Evolutionary conservation across 2,329 filamentous ascomycete species (phyloP).

Genomic region (Dactylella cylindrospora): DNA sequence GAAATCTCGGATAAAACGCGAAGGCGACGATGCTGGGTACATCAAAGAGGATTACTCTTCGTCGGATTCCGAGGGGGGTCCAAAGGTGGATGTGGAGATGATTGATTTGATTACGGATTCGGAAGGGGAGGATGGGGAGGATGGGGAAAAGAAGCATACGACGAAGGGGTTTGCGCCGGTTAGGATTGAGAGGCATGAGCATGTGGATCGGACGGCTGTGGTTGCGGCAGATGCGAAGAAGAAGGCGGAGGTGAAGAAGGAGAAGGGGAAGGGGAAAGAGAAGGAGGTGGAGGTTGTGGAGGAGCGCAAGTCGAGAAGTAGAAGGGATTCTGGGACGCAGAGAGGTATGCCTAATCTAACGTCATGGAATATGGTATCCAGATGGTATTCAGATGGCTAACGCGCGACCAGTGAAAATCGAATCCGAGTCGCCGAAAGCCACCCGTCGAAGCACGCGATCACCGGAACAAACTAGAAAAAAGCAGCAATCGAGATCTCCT

Average conservation of each 20-base stretch:
- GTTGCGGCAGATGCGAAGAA: conserved; percentile 45
- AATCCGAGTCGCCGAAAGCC: conserved; percentile 42
- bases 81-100: conserved; percentile 47
- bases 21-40: conserved; percentile 33
- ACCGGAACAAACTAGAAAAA: conserved; percentile 20
- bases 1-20: conserved; percentile 25
- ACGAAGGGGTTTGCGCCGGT: conserved; percentile 33
- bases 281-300: conserved; percentile 45
- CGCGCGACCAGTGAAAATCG: conserved; percentile 16
- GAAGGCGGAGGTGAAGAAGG: conserved; percentile 44
- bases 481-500: conserved; percentile 35
- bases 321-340: conserved; percentile 30
- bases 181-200: conserved; percentile 42
- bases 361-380: not conserved
- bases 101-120: conserved; percentile 46
- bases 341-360: conserved; percentile 8
- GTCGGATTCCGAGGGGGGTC: conserved; percentile 45
- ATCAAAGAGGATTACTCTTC: conserved; percentile 45
- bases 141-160: conserved; percentile 32
- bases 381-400: not conserved
- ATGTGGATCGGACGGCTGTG: conserved; percentile 44
- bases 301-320: conserved; percentile 44
- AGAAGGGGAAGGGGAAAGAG: conserved; percentile 38
- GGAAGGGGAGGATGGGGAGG: conserved; percentile 35
- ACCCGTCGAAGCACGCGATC: conserved; percentile 23